Evolutionary conservation across 495 filamentous ascomycete species (phyloP).

Genomic region (Podospora australis): DNA sequence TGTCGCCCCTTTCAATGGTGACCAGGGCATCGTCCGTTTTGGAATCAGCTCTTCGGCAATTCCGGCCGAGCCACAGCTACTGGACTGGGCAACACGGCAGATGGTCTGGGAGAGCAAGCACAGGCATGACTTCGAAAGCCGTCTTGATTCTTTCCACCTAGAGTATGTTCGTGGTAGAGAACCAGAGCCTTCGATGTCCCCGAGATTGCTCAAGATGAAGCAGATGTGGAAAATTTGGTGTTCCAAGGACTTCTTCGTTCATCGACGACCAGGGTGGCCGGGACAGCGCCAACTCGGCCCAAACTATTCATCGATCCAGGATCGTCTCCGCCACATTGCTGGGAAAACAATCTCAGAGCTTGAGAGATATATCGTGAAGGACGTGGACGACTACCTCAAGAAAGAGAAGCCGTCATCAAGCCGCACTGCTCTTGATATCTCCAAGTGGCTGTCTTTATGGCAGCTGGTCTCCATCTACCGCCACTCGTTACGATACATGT

Average conservation of each 20-base stretch:
- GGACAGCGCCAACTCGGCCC: neutral
- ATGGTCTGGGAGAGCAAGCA: conserved; percentile 6
- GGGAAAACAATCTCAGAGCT: conserved; percentile 17
- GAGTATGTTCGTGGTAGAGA: conserved; percentile 3
- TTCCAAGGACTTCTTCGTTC: conserved; percentile 13
- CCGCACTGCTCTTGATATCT: conserved; percentile 3
- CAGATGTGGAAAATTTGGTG: conserved; percentile 24
- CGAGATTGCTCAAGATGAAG: conserved; percentile 16
- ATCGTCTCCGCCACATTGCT: conserved; percentile 13
- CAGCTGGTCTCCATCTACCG: conserved; percentile 24
- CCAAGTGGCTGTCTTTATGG: conserved; percentile 21
- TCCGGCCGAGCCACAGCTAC: neutral
- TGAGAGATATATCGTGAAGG: conserved; percentile 12
- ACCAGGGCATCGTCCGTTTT: neutral
- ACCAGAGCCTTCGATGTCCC: no score
- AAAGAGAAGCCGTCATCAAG: neutral
- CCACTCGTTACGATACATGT: conserved; percentile 10
- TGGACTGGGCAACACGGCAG: conserved; percentile 10
- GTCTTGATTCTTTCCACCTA: conserved; percentile 16
- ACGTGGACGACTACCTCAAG: conserved; percentile 11
- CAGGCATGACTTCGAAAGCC: conserved; percentile 8
- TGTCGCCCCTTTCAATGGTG: conserved; percentile 1
- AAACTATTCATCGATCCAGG: conserved; percentile 9
- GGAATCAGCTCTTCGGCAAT: no score
- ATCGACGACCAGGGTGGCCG: neutral